These are phyloP conservation scores for Apiospora koreana DNA, from an alignment of 2,329 filamentous ascomycete genomes.

Conservation along the genomic window DNA sequence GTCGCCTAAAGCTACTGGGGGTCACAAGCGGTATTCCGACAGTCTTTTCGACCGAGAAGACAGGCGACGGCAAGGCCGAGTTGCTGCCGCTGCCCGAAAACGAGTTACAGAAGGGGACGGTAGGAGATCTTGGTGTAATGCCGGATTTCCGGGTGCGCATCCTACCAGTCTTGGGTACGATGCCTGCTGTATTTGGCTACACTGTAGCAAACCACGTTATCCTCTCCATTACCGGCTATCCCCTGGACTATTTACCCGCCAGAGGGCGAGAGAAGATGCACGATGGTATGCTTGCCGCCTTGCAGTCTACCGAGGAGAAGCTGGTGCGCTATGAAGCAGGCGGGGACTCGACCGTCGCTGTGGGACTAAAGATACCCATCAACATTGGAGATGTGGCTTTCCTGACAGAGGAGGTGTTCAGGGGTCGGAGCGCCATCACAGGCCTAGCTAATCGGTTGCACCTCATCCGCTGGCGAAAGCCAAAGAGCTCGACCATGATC, in stretches of 20 bases:
- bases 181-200: conserved; percentile 96
- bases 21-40: conserved; percentile 85
- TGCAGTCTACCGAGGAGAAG: conserved; percentile 81
- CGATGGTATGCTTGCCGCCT: conserved; percentile 72
- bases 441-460: conserved; percentile 78
- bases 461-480: conserved; percentile 78
- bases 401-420: conserved; percentile 85
- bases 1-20: conserved; percentile 75
- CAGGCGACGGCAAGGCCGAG: conserved; percentile 87
- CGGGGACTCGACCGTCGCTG: conserved; percentile 48
- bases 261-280: conserved; percentile 92
- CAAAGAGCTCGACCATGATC: conserved; percentile 57
- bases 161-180: conserved; percentile 89
- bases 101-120: conserved; percentile 82
- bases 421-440: conserved; percentile 79
- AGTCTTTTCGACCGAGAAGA: conserved; percentile 89
- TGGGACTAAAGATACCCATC: conserved; percentile 79
- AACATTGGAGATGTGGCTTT: conserved; percentile 83
- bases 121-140: conserved; percentile 84
- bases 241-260: conserved; percentile 76
- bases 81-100: conserved; percentile 85
- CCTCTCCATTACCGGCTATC: conserved; percentile 77
- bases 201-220: conserved; percentile 92
- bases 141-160: conserved; percentile 96
- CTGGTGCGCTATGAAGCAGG: conserved; percentile 57